phyloP scores from a whole-genome alignment of 352 stramenopile genomes.

The Blastocystis sp. region DNA sequence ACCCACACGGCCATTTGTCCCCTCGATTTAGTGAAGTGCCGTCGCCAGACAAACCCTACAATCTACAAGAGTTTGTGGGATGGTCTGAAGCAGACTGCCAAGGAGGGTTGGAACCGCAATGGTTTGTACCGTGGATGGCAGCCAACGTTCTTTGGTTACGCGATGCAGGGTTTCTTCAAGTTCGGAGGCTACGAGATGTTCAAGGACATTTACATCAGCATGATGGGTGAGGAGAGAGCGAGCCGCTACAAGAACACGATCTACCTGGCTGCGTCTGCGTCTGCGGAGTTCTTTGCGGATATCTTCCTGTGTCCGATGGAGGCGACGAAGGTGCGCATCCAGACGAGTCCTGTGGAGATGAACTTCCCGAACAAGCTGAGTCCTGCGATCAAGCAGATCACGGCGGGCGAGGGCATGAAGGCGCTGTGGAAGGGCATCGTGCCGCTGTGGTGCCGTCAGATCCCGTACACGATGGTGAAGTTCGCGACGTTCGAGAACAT shows the following conservation, averaged over 20 bases:
- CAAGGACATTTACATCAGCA: slow-evolving; percentile 83
- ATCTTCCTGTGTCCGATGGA: slow-evolving; percentile 85
- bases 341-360: slow-evolving; percentile 73
- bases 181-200: slow-evolving; percentile 90
- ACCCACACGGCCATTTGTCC: slow-evolving; percentile 72
- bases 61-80: slow-evolving; percentile 76
- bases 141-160: slow-evolving; percentile 83
- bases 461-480: slow-evolving; percentile 99
- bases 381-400: slow-evolving; percentile 77
- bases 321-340: slow-evolving; percentile 87
- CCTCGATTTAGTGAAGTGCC: slow-evolving; percentile 87
- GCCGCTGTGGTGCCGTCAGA: slow-evolving; percentile 76
- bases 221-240: slow-evolving; percentile 81
- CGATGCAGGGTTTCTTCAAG: slow-evolving; percentile 75
- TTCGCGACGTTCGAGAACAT: slow-evolving; percentile 88
- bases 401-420: slow-evolving; percentile 67
- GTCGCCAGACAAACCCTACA: slow-evolving; percentile 78
- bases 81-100: slow-evolving; percentile 71
- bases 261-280: slow-evolving; percentile 80
- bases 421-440: slow-evolving; percentile 69
- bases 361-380: slow-evolving; percentile 81
- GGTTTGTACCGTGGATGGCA: slow-evolving; percentile 77
- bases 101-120: slow-evolving; percentile 53
- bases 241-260: slow-evolving; percentile 84
- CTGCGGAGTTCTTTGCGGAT: slow-evolving; percentile 85